Evolutionary conservation across 805 yeast genomes (phyloP).

Genomic region (Pichia membranifaciens): DNA sequence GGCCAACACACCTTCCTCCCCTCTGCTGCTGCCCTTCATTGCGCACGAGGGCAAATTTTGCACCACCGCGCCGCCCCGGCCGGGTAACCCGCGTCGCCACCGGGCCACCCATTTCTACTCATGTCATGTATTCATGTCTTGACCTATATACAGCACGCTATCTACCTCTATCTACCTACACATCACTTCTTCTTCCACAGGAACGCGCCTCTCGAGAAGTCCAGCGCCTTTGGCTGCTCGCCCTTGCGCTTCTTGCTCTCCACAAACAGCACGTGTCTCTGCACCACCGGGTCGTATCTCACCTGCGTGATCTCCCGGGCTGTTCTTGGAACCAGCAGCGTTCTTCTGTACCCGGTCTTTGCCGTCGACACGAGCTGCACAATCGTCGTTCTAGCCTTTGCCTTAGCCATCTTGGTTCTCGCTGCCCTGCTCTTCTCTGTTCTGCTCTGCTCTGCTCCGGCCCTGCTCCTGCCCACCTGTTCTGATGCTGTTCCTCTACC

Average conservation of each 20-base stretch:
- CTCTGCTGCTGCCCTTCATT: no score
- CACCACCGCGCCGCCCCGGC: neutral
- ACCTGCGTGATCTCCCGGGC: conserved; percentile 75
- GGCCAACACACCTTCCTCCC: no score
- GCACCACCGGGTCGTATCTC: conserved; percentile 81
- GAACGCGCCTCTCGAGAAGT: conserved; percentile 41
- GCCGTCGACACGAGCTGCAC: conserved; percentile 86
- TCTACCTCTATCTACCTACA: no score
- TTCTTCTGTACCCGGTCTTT: conserved; percentile 80
- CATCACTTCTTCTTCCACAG: conserved; percentile 31
- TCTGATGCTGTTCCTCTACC: no score
- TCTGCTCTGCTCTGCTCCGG: no score
- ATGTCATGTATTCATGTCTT: no score
- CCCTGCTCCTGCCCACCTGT: no score
- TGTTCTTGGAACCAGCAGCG: conserved; percentile 75
- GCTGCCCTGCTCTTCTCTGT: no score
- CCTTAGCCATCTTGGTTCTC: conserved; percentile 32
- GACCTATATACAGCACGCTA: no score
- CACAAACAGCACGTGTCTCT: conserved; percentile 84
- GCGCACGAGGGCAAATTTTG: no score
- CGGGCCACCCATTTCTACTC: no score
- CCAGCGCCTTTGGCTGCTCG: conserved; percentile 46
- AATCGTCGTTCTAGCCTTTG: conserved; percentile 73
- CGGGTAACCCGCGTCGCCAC: neutral
- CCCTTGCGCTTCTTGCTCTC: conserved; percentile 82